Evolutionary conservation across 2,329 filamentous ascomycete genomes (phyloP).

Genomic region (Sphaerulina populicola): DNA sequence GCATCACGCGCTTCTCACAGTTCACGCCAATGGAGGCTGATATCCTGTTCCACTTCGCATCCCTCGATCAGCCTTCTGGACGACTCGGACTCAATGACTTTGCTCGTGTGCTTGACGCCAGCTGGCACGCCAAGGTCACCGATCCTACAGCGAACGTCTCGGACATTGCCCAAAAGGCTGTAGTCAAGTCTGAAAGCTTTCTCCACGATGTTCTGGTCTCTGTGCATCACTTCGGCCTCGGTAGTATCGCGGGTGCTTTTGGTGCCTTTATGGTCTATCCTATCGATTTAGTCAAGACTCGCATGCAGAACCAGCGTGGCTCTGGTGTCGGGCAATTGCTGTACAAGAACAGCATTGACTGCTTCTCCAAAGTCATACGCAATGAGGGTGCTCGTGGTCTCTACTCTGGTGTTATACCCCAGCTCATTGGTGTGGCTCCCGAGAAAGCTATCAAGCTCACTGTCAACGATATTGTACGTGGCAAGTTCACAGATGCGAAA

Average conservation of each 20-base stretch:
- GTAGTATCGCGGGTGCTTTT: slow-evolving; percentile 86
- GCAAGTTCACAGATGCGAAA: slow-evolving; percentile 63
- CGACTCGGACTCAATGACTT: slow-evolving; percentile 77
- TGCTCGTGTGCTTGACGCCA: slow-evolving; percentile 86
- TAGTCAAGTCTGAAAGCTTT: slow-evolving; percentile 49
- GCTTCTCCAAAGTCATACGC: slow-evolving; percentile 80
- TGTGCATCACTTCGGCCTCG: slow-evolving; percentile 80
- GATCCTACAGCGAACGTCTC: slow-evolving; percentile 41
- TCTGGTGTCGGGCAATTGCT: slow-evolving; percentile 73
- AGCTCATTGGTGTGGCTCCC: slow-evolving; percentile 94
- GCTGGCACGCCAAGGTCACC: slow-evolving; percentile 60
- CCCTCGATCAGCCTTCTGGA: slow-evolving; percentile 80
- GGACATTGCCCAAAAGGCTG: slow-evolving; percentile 46
- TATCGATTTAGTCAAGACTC: slow-evolving; percentile 96
- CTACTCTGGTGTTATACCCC: slow-evolving; percentile 89
- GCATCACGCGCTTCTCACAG: slow-evolving; percentile 83
- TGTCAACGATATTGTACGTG: slow-evolving; percentile 86
- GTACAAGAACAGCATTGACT: slow-evolving; percentile 97
- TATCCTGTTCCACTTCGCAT: slow-evolving; percentile 96
- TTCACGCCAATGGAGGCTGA: slow-evolving; percentile 99
- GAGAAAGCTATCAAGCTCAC: slow-evolving; percentile 99
- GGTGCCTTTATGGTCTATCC: slow-evolving; percentile 99
- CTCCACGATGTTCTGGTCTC: slow-evolving; percentile 64
- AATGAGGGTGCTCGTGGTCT: slow-evolving; percentile 86
- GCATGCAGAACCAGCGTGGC: slow-evolving; percentile 92